Percentiles rank a stretch among this genome's conserved stretches.
phyloP scores from a whole-genome alignment of 345 rosid genomes.

The Hevea brasiliensis region DNA sequence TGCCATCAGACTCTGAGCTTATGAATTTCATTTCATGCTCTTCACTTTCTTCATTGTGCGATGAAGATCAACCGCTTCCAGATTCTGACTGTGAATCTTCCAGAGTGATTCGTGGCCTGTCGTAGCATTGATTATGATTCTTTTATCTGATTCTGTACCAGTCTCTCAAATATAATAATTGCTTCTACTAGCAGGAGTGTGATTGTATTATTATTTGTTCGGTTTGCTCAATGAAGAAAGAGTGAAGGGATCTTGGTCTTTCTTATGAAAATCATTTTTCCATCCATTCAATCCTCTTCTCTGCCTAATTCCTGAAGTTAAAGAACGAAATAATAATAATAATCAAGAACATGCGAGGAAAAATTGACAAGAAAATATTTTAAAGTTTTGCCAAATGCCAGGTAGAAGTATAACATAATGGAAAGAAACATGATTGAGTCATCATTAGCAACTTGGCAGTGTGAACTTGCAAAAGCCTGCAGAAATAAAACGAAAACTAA shows the following conservation, averaged over 20 bases:
- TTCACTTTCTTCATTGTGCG: conserved; percentile 21
- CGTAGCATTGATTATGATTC: conserved; percentile 9
- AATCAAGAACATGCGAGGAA: neutral
- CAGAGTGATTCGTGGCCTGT: conserved; percentile 15
- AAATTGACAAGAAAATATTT: no score
- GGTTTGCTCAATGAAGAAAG: conserved; percentile 11
- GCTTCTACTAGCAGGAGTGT: neutral
- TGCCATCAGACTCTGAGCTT: conserved; percentile 9
- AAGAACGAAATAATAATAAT: neutral
- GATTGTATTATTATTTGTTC: conserved; percentile 12
- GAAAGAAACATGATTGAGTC: neutral
- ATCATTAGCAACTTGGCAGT: neutral
- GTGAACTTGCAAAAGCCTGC: neutral
- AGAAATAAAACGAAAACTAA: neutral
- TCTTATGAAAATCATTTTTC: neutral
- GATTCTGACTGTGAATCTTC: conserved; percentile 20
- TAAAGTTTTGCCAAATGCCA: neutral
- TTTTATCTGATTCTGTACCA: neutral
- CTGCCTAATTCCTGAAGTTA: neutral
- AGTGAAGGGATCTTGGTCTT: neutral
- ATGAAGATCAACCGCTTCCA: conserved; percentile 21
- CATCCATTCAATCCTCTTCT: neutral
- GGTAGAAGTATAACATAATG: neutral
- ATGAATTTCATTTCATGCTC: conserved; percentile 21
- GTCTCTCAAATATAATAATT: neutral